Conservation (phyloP, 108 stramenopile species). For the Cyclotella cryptica region DNA sequence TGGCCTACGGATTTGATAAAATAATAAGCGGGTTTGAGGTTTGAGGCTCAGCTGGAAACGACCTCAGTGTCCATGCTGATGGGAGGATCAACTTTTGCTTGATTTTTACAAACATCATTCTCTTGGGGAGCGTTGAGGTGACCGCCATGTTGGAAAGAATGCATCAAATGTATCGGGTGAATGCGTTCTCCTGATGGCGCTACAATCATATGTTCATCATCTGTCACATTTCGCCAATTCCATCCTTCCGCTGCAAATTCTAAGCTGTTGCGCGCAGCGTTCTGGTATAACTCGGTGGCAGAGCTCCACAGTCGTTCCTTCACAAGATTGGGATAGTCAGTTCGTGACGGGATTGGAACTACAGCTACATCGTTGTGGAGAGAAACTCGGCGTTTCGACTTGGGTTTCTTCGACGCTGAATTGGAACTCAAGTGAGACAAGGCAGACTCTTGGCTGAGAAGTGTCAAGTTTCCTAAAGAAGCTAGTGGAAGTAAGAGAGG, state of each 20-base stretch:
- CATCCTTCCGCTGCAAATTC: slow-evolving; percentile 89
- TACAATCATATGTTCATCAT: slow-evolving; percentile 90
- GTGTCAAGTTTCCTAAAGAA: slow-evolving; percentile 40
- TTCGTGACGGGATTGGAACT: slow-evolving; percentile 81
- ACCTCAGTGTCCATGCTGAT: slow-evolving; percentile 26
- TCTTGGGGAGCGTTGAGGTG: not conserved
- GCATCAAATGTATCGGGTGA: slow-evolving; percentile 75
- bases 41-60: not conserved
- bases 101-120: not conserved
- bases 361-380: slow-evolving; percentile 76
- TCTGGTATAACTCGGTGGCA: slow-evolving; percentile 80
- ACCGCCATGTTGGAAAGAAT: slow-evolving; percentile 1
- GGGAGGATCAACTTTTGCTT: slow-evolving; percentile 5
- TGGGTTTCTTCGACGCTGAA: slow-evolving; percentile 34
- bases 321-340: slow-evolving; percentile 84
- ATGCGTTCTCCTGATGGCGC: slow-evolving; percentile 82
- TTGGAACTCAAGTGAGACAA: slow-evolving; percentile 33
- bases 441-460: slow-evolving; percentile 22
- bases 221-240: slow-evolving; percentile 84
- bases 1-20: not conserved
- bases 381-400: slow-evolving; percentile 47
- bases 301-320: slow-evolving; percentile 83
- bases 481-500: slow-evolving; percentile 4
- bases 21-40: not conserved
- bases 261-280: slow-evolving; percentile 82